Evolutionary conservation across 768 basidiomycete genomes (phyloP), one percentile per base, ranked within the genome.

Genomic region (Termitomyces titanicus): DNA sequence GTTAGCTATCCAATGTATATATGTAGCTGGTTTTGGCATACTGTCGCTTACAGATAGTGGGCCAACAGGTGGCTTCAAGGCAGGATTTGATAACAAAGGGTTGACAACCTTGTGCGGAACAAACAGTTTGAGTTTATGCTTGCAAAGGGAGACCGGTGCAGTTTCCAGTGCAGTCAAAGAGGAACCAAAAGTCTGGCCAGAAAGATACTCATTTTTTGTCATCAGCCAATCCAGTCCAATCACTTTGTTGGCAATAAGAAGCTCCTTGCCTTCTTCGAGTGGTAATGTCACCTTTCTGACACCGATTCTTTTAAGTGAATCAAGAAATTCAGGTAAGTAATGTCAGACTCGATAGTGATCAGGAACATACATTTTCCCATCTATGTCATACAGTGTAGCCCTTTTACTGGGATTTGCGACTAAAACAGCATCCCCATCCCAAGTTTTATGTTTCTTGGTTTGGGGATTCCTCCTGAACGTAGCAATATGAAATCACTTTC

Each of bases 391-490:
- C 25, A 90, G 68, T 3, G 72, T 78, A 46, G 78, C 79, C n/a
- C n/a, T n/a, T 62, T 72, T 79, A 8, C 61, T 66, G 9, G 67
- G 70, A 54, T 63, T 76, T 17, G 83, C 72, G 10, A 82, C 80
- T 5, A 90, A 74, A n/a, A 88, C 76, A 35, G 78, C 86, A 63
- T 87, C 90, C 34, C 89, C 92, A 50, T 94, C 92, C 93, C 93
- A 95, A 0, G 88, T 92, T 68, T 93, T 92, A 64, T 94, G 86
- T 70, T 94, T 94, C 72, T 83, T 89, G 37, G 76, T 74, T 68
- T 92, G 88, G 42, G 78, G 85, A 43, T 73, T 79, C 55, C 88
- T 73, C 88, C 87, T 89, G 34, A 27, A 25, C 22, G 40, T 1
- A n/a, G n/a, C 20, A 29, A 39, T 24, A 37, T 35, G 3, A 31